Percentiles rank a stretch among this genome's conserved stretches.
phyloP scores from a whole-genome alignment of 1,139 yeast species.

The Taphrina deformans region DNA sequence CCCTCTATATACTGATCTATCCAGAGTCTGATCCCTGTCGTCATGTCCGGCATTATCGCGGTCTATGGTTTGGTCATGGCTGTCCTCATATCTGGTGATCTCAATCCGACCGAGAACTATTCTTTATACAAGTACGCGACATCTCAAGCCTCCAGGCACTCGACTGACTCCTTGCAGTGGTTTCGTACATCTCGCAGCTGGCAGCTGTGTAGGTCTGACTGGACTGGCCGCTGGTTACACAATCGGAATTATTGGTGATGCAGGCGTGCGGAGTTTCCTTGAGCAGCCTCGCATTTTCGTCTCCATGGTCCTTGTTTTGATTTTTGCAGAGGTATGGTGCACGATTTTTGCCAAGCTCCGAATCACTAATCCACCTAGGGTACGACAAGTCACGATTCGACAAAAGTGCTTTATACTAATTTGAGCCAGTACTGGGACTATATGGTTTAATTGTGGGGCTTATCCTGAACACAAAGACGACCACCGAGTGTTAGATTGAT shows the following conservation, averaged over 20 bases:
- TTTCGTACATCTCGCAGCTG: constrained; percentile 97
- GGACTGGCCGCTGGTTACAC: constrained; percentile 98
- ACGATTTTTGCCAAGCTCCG: neutral
- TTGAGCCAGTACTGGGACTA: constrained; percentile 64
- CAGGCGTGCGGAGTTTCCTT: constrained; percentile 95
- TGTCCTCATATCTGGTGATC: constrained; percentile 78
- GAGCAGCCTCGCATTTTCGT: constrained; percentile 97
- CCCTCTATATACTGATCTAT: too few species aligned
- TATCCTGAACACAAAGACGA: constrained; percentile 91
- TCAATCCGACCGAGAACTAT: constrained; percentile 79
- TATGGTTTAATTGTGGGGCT: constrained; percentile 97
- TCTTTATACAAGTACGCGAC: constrained; percentile 63
- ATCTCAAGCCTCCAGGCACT: neutral
- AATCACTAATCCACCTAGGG: neutral
- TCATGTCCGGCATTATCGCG: constrained; percentile 99
- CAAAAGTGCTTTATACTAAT: neutral
- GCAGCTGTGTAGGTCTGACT: constrained; percentile 94
- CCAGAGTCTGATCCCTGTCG: constrained; percentile 75
- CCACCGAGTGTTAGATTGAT: constrained; percentile 29
- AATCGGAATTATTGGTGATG: constrained; percentile 98
- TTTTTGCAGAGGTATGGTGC: constrained; percentile 79
- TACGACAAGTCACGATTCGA: neutral
- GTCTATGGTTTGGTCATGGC: constrained; percentile 97
- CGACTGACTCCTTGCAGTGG: constrained; percentile 54
- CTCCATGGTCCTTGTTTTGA: constrained; percentile 88